Base-by-base conservation (phyloP, 495 filamentous ascomycete genomes). In the Cercophora sp. region DNA sequence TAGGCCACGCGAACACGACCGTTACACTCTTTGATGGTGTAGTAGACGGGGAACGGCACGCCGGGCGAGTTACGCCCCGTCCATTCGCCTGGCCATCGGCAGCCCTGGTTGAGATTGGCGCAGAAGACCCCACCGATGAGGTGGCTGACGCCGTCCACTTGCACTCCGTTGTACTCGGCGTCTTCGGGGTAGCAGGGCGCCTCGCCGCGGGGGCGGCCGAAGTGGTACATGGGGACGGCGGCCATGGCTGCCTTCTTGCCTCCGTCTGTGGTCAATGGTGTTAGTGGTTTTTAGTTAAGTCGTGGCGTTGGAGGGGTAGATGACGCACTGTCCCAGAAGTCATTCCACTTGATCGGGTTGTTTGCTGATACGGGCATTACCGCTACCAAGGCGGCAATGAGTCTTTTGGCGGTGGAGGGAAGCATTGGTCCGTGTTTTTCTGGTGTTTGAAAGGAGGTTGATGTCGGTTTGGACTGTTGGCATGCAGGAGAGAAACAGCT, bases 91-190 rank as follows among this genome's bases (percentile, higher is more conserved):
- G 36, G 36, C 36, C 36, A 39, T 8, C 36, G 36, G n/a, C 36
- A 39, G 36, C 36, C 36, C 36, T 19, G 8, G 36, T 39, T 39
- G 36, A 39, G 36, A n/a, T 39, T 39, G 4, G 3, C 5, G 36
- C 36, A 39, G 15, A 19, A 39, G 36, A 39, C 36, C 8, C 36
- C 36, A 19, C 36, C 36, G 2, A n/a, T 39, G 5, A 39, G 36
- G 10, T 39, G 36, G 36, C 36, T 39, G 36, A 39, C n/a, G 36
- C 36, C 36, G n/a, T 39, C 36, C 5, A 39, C 36, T 18, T 39
- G 36, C 5, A 39, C 36, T 39, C 36, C 36, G 36, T 39, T 39
- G n/a, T 39, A 39, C 36, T 39, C 36, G 36, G 36, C 36, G 36
- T 39, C 36, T 18, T 39, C 36, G 36, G 36, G 36, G 36, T 39